A percentile compares a stretch with the other conserved stretches of the same genome.
Conservation (phyloP, 2,329 filamentous ascomycete species). For the Monilinia vaccinii-corymbosi region DNA sequence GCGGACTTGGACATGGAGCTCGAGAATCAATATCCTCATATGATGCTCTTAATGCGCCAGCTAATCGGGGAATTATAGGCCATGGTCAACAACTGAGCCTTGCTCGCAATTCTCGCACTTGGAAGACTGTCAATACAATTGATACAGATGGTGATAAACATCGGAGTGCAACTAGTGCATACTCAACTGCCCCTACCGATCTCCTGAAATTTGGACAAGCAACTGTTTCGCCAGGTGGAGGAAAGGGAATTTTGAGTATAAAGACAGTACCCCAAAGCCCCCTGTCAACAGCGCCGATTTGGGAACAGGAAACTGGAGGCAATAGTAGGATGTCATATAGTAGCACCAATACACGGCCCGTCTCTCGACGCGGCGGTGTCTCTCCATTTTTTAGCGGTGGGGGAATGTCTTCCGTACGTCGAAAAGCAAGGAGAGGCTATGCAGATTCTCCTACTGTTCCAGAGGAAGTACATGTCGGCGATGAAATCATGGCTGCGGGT, state of each 20-base stretch:
- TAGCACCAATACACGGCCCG: constrained; percentile 15
- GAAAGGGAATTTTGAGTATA: constrained; percentile 10
- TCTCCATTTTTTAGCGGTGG: constrained; percentile 26
- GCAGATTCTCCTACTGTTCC: constrained; percentile 24
- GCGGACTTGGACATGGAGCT: constrained; percentile 22
- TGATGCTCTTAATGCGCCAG: constrained; percentile 5
- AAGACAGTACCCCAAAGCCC: constrained; percentile 12
- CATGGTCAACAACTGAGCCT: constrained; percentile 17
- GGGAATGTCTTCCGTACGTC: constrained; percentile 8
- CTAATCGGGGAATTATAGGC: constrained; percentile 18
- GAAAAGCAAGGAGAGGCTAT: constrained; percentile 17
- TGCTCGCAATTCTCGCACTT: constrained; percentile 20
- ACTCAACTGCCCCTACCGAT: constrained; percentile 1
- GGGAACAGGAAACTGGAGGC: constrained; percentile 2
- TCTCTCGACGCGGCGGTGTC: constrained; percentile 20
- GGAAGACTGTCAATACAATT: constrained; percentile 17
- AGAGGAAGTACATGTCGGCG: constrained; percentile 15
- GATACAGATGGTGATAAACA: constrained; percentile 10
- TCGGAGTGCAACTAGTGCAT: constrained; percentile 14
- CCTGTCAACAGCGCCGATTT: constrained; percentile 5
- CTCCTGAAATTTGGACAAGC: constrained; percentile 6
- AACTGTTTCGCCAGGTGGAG: constrained; percentile 17
- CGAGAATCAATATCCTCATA: constrained; percentile 16
- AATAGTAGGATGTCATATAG: constrained; percentile 6
- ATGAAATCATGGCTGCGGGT: constrained; percentile 9